These are phyloP conservation scores for Rhodamnia rubescens DNA, from an alignment of 345 rosid species.

Conservation along the genomic window DNA sequence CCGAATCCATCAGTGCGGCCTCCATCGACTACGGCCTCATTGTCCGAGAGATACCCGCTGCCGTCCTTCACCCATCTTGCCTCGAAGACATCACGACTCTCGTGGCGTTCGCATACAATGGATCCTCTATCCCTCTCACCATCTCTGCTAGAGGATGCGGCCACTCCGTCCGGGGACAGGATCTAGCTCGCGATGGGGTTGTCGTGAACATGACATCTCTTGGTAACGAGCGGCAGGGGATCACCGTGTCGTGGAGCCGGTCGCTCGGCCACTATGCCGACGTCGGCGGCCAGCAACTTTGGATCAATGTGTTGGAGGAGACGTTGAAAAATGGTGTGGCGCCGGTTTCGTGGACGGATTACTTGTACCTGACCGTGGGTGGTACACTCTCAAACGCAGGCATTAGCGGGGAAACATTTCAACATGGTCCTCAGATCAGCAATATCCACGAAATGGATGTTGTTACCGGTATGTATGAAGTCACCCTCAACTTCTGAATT, in stretches of 20 bases:
- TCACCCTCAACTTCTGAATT: background rate
- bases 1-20: constrained; percentile 11
- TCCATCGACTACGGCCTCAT: constrained; percentile 31
- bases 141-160: constrained; percentile 33
- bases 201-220: constrained; percentile 31
- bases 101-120: constrained; percentile 13
- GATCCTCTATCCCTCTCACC: background rate
- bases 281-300: constrained; percentile 31
- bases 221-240: background rate
- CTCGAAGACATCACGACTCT: constrained; percentile 17
- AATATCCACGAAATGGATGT: constrained; percentile 47
- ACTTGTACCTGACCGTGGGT: constrained; percentile 33
- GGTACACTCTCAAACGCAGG: constrained; percentile 54
- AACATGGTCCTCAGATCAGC: constrained; percentile 42
- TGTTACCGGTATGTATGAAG: constrained; percentile 22
- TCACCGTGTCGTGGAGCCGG: background rate
- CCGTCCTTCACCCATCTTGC: constrained; percentile 24
- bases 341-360: constrained; percentile 47
- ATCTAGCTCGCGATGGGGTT: constrained; percentile 26
- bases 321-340: constrained; percentile 23
- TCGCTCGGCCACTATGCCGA: constrained; percentile 19
- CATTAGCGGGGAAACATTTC: constrained; percentile 37
- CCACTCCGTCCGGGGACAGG: constrained; percentile 38
- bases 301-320: constrained; percentile 34
- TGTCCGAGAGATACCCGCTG: constrained; percentile 13